Evolutionary conservation across 75 land plant species (phyloP), one percentile per base, ranked within the genome.

Genomic region (Selaginella tamariscina): DNA sequence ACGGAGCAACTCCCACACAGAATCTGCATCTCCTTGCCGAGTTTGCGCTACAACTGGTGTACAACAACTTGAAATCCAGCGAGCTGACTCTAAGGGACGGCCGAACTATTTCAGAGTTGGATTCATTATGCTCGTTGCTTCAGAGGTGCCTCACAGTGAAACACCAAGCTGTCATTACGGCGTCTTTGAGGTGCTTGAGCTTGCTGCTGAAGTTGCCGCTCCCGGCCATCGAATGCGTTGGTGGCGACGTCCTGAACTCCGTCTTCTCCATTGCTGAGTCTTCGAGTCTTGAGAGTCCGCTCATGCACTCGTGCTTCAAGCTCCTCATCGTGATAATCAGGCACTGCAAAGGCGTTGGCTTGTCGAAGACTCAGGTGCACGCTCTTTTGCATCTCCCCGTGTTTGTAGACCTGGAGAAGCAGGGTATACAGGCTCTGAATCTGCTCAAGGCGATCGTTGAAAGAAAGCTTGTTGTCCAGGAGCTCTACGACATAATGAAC

Each of bases 401-500:
- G 2, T 90, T 87, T 72, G 68, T 85, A 56, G 96, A 89, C 74
- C 57, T 94, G 27, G 91, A 87, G 69, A 85, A 68, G 39, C 78
- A 71, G 32, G 78, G 91, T 8, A 82, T 82, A 23, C 64, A 57
- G 65, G 85, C 85, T 24, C 78, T 94, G 11, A 78, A 87, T 23
- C 79, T 94, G 32, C 66, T 94, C 27, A 89, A 89, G 83, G 88
- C 88, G 55, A 82, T 94, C 65, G 70, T 87, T 33, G 72, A 65
- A n/a, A 72, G 91, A 65, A 94, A 80, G 74, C 79, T 90, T 13
- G 77, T 87, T 32, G 88, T 83, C 32, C 88, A 75, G 55, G 99
- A 94, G 79, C 83, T 94, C 2, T 94, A 89, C 80, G 96, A 89
- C 72, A 44, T 94, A 75, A 81, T 85, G 55, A 72, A 27, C 32